phyloP scores from a whole-genome alignment of 495 filamentous ascomycete species.

The Friedmanniomyces simplex region DNA sequence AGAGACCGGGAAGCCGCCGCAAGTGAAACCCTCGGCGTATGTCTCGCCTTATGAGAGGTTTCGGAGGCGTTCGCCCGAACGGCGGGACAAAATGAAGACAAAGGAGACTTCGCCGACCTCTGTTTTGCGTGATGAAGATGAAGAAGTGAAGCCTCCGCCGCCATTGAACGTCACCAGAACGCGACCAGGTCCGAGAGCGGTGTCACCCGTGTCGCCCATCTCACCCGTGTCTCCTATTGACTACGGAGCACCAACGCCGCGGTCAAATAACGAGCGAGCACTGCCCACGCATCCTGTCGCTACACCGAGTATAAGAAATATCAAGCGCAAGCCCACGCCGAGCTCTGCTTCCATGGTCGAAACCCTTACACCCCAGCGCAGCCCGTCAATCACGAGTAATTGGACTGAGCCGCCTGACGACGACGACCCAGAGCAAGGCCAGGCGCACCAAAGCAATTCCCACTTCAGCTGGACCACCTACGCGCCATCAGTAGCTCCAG shows the following conservation, averaged over 20 bases:
- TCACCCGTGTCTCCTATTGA: constrained; percentile 13
- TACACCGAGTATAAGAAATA: not conserved
- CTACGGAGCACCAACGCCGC: constrained; percentile 1
- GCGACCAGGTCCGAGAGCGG: not conserved
- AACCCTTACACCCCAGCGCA: constrained; percentile 12
- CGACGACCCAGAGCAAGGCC: not conserved
- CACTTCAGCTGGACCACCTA: constrained; percentile 22
- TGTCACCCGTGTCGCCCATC: not conserved
- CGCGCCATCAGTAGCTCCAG: constrained; percentile 13
- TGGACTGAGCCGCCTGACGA: constrained; percentile 5
- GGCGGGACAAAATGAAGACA: not conserved
- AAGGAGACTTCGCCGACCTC: constrained; percentile 10
- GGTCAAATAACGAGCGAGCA: constrained; percentile 3
- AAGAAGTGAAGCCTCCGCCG: constrained; percentile 8
- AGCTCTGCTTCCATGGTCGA: constrained; percentile 2
- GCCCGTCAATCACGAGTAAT: constrained; percentile 3
- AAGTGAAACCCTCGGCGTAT: constrained; percentile 11
- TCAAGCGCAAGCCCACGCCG: constrained; percentile 20
- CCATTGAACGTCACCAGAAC: not conserved
- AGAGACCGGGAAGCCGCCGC: constrained; percentile 8
- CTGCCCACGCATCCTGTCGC: not conserved
- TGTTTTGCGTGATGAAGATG: constrained; percentile 10
- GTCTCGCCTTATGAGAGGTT: constrained; percentile 10
- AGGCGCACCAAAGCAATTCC: not conserved
- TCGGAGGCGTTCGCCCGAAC: constrained; percentile 10